A percentile compares a stretch with the other conserved stretches of the same genome.
Evolutionary conservation across 768 basidiomycete species (phyloP).

Genomic region (Tylopilus subfusipes): DNA sequence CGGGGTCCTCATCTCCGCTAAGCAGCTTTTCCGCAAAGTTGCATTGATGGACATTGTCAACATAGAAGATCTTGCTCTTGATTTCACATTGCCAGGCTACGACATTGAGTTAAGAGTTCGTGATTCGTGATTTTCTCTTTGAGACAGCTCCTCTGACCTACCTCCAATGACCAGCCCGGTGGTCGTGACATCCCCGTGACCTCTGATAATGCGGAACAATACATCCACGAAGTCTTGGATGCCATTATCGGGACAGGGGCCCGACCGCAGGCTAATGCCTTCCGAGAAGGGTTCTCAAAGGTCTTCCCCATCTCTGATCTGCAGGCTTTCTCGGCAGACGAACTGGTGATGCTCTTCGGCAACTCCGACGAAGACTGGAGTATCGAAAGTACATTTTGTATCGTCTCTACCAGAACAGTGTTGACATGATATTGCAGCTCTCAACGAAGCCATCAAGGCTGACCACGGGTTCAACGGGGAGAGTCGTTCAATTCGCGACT

Average conservation of each 20-base stretch:
- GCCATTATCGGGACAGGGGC: constrained; percentile 83
- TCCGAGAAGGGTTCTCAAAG: constrained; percentile 92
- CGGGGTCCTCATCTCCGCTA: constrained; percentile 1
- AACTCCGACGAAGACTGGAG: constrained; percentile 99
- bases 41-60: constrained; percentile 58
- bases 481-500: constrained; percentile 83
- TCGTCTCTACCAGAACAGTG: background rate
- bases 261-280: constrained; percentile 78
- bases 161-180: constrained; percentile 49
- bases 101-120: constrained; percentile 85
- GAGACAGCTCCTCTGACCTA: background rate
- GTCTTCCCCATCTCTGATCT: constrained; percentile 93
- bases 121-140: constrained; percentile 1
- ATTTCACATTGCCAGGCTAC: constrained; percentile 96
- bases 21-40: constrained; percentile 53
- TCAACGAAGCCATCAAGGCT: constrained; percentile 88
- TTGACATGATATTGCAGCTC: constrained; percentile 46
- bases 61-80: constrained; percentile 85
- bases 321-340: constrained; percentile 89
- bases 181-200: constrained; percentile 82
- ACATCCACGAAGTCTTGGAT: constrained; percentile 82
- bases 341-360: constrained; percentile 94
- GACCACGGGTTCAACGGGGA: constrained; percentile 98
- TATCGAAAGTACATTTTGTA: constrained; percentile 65
- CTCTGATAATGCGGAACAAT: constrained; percentile 83